Base-by-base conservation (phyloP, 139 green algal species). In the Diplosphaera chodatii region DNA sequence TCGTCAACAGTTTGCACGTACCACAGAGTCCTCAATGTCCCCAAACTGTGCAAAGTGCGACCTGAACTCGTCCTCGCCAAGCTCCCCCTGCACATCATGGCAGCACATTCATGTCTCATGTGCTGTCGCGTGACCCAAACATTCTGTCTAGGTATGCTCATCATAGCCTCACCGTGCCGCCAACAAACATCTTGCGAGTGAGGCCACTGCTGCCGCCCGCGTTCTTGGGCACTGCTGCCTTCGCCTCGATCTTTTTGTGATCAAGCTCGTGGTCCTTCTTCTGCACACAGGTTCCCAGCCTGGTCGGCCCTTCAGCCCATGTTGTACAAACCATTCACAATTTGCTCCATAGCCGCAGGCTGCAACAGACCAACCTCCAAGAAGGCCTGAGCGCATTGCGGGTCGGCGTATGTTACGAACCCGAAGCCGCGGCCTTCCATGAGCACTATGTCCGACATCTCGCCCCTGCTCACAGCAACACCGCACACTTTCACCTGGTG, bases 171-270 rank as follows among this genome's bases (percentile, higher is more conserved):
- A 87, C 82, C 5, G 87, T 90, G 67, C 89, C 89, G 23, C 86
- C 88, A 29, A 94, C 88, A 82, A 94, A 94, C 79, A 94, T 88
- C 78, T 91, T 94, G 68, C 79, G 80, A 21, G 83, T 88, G 5
- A 85, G 75, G 55, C 77, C 73, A 63, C 70, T 75, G 64, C 71
- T 77, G 37, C 82, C 82, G 59, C 76, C 78, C 63, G 74, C 71
- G 23, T 82, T 80, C 65, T 83, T 85, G 23, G 88, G 88, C 22
- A 94, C 79, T 16, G 88, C 86, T 20, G 86, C 88, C 68, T 92
- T 91, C 37, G 82, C 83, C 31, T 94, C 89, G 28, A 93, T 63
- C 29, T 74, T 71, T 21, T 84, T 83, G 41, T 77, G 77, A 64
- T 91, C 77, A 27, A 94, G 85, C 34, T 78, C 69, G 74, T 93